Conservation (phyloP, 306 rosid genomes). For the Astragalus membranaceus region DNA sequence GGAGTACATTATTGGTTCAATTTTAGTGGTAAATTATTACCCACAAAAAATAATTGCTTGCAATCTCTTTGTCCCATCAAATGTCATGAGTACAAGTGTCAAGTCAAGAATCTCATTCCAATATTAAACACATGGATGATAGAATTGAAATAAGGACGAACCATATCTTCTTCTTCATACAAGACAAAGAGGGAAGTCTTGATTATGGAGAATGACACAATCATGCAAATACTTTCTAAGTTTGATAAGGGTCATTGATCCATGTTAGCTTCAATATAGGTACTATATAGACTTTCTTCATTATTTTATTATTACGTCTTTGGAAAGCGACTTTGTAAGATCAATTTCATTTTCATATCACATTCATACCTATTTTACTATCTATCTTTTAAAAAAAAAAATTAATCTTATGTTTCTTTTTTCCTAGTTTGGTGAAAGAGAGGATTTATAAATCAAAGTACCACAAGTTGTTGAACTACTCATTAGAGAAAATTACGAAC, state of each 20-base stretch:
- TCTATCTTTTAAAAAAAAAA: not conserved
- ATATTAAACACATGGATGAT: slow-evolving; percentile 6
- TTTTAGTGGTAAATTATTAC: slow-evolving; percentile 1
- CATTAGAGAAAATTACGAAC: not conserved
- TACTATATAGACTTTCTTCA: not conserved
- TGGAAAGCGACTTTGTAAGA: not conserved
- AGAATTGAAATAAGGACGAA: slow-evolving; percentile 10
- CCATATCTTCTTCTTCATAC: slow-evolving; percentile 1
- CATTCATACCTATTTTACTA: not conserved
- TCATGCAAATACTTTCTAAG: not conserved
- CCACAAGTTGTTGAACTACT: not conserved
- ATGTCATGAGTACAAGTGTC: slow-evolving; percentile 26
- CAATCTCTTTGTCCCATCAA: not conserved
- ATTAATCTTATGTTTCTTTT: too few species aligned
- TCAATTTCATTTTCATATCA: not conserved
- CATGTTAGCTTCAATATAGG: not conserved
- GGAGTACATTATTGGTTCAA: not conserved
- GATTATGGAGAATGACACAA: not conserved
- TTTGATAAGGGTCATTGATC: not conserved
- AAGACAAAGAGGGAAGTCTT: slow-evolving; percentile 6
- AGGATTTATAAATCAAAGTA: not conserved
- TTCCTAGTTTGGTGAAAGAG: not conserved
- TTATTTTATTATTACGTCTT: not conserved
- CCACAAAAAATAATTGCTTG: not conserved
- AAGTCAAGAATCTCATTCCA: not conserved